These are phyloP conservation scores for Candida odintsovae DNA, from an alignment of 805 yeast species.

Conservation along the genomic window DNA sequence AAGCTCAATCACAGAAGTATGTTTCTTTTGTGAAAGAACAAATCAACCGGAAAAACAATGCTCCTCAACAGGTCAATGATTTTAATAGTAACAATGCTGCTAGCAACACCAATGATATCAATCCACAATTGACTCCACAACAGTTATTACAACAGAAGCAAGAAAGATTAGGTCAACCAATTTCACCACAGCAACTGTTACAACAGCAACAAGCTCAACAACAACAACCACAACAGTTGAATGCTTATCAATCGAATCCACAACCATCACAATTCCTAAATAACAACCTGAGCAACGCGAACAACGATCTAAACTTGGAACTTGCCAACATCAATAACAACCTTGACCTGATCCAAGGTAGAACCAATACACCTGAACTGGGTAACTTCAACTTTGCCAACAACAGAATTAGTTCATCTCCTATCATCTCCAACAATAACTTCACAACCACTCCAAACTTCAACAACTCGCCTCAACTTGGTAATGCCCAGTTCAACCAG, in stretches of 20 bases:
- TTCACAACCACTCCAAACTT: constrained; percentile 6
- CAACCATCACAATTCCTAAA: not conserved
- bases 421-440: constrained; percentile 4
- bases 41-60: constrained; percentile 30
- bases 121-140: not conserved
- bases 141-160: not conserved
- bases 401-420: constrained; percentile 4
- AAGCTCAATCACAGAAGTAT: constrained; percentile 67
- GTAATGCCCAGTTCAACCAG: constrained; percentile 1
- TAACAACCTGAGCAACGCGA: not conserved
- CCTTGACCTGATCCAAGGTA: constrained; percentile 2
- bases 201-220: constrained; percentile 26
- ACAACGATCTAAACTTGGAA: constrained; percentile 1
- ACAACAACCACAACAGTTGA: constrained; percentile 22
- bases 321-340: constrained; percentile 1
- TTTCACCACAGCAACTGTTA: constrained; percentile 23
- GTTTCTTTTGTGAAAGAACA: constrained; percentile 71
- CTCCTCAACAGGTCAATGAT: constrained; percentile 1
- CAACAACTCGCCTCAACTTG: constrained; percentile 10
- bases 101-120: not conserved
- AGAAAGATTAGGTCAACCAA: constrained; percentile 11
- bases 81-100: constrained; percentile 7
- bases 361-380: constrained; percentile 9
- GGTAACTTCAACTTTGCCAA: not conserved
- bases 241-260: not conserved